These are phyloP conservation scores for carrot (Daucus carota) DNA, from an alignment of 129 eudicot species.

Conservation along the genomic window DNA sequence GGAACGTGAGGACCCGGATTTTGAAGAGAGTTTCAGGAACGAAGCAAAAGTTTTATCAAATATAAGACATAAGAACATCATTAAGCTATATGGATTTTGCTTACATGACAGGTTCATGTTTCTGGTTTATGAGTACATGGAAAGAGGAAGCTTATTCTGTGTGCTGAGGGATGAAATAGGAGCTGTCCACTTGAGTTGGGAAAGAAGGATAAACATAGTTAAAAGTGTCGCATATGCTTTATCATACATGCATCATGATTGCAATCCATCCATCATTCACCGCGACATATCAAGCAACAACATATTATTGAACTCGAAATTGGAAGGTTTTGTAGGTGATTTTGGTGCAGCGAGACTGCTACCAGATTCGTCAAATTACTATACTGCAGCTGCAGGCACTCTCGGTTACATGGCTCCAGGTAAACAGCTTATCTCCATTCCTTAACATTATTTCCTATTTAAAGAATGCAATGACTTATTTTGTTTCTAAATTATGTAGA, in stretches of 20 bases:
- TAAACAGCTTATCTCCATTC: neutral
- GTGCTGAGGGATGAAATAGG: neutral
- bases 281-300: conserved; percentile 6
- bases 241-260: neutral
- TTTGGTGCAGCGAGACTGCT: conserved; percentile 8
- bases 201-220: neutral
- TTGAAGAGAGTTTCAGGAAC: conserved; percentile 1
- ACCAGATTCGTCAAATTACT: neutral
- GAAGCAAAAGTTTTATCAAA: neutral
- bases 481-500: neutral
- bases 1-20: neutral
- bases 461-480: neutral
- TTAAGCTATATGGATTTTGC: conserved; percentile 4
- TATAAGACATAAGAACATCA: conserved; percentile 2
- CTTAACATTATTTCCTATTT: neutral
- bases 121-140: neutral
- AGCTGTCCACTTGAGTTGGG: neutral
- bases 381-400: neutral
- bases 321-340: conserved; percentile 2
- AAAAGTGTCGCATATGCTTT: neutral
- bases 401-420: neutral
- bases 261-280: neutral
- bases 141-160: neutral
- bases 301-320: conserved; percentile 6
- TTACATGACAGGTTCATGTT: neutral